Conservation (phyloP, 306 rosid genomes). For the Fagus sylvatica region DNA sequence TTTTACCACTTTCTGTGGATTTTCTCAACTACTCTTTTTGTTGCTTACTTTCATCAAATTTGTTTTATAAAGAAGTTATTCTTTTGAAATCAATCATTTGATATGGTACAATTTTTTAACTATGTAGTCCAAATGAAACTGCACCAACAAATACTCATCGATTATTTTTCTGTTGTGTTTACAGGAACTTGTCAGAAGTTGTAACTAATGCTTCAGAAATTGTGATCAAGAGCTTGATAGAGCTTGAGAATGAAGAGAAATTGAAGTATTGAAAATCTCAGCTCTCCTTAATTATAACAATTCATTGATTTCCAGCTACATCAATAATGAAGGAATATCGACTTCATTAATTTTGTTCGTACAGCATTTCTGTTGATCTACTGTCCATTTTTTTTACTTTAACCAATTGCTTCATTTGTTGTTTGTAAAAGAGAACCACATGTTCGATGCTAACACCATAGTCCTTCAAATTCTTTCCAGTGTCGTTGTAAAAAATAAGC, state of each 20-base stretch:
- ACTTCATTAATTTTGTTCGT: not conserved
- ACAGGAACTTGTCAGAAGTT: slow-evolving; percentile 70
- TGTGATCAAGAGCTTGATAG: slow-evolving; percentile 58
- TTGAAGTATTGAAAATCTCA: slow-evolving; percentile 23
- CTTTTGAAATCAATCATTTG: too few species aligned
- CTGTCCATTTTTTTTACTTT: not conserved
- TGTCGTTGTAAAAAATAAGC: not conserved
- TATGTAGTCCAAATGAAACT: too few species aligned
- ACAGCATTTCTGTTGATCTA: not conserved
- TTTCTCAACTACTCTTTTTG: too few species aligned
- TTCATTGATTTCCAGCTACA: not conserved
- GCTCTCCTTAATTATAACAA: not conserved
- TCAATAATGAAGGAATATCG: not conserved
- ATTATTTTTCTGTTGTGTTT: slow-evolving; percentile 1
- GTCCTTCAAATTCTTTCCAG: too few species aligned
- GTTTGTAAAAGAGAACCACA: too few species aligned
- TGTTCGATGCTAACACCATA: too few species aligned
- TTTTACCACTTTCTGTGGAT: too few species aligned
- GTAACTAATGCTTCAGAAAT: slow-evolving; percentile 58
- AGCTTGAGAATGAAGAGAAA: slow-evolving; percentile 53
- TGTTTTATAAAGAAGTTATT: too few species aligned
- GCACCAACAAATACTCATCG: too few species aligned
- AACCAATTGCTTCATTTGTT: not conserved
- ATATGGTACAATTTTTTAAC: too few species aligned
- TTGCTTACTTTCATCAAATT: too few species aligned